These are phyloP conservation scores for Hypericum androsaemum DNA, from an alignment of 345 rosid species.

Conservation along the genomic window DNA sequence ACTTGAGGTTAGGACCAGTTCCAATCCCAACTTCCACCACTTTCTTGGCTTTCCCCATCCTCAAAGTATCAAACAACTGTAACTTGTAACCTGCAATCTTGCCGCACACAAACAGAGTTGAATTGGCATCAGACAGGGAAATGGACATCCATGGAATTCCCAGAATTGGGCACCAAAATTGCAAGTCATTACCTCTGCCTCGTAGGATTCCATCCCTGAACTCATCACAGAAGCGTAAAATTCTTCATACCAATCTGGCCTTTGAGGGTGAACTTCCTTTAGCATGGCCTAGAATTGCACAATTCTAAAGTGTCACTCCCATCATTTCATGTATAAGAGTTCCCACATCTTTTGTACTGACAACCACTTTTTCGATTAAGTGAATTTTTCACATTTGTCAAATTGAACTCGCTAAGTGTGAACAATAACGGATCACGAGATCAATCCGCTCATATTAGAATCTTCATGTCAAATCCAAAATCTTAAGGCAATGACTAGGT, in stretches of 20 bases:
- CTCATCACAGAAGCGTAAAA: slow-evolving; percentile 42
- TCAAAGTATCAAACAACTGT: slow-evolving; percentile 43
- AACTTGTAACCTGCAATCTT: slow-evolving; percentile 60
- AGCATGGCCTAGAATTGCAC: slow-evolving; percentile 28
- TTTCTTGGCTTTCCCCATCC: slow-evolving; percentile 40
- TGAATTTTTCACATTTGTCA: no score
- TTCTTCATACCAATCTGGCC: slow-evolving; percentile 79
- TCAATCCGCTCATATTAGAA: no score
- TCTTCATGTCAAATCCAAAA: no score
- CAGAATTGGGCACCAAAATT: slow-evolving; percentile 8
- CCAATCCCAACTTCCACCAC: slow-evolving; percentile 84
- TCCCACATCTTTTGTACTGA: no score
- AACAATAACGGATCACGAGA: not conserved
- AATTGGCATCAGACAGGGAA: not conserved
- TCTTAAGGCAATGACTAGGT: no score
- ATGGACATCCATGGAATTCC: not conserved
- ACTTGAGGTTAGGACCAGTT: slow-evolving; percentile 75
- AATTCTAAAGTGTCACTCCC: no score
- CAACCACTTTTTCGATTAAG: no score
- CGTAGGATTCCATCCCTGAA: slow-evolving; percentile 44
- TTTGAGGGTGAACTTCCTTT: slow-evolving; percentile 50
- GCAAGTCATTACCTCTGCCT: slow-evolving; percentile 36
- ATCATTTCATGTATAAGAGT: no score
- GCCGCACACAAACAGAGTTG: slow-evolving; percentile 4
- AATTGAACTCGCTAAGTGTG: no score